phyloP scores from a whole-genome alignment of 768 basidiomycete species.

The Termitomyces sp. region DNA sequence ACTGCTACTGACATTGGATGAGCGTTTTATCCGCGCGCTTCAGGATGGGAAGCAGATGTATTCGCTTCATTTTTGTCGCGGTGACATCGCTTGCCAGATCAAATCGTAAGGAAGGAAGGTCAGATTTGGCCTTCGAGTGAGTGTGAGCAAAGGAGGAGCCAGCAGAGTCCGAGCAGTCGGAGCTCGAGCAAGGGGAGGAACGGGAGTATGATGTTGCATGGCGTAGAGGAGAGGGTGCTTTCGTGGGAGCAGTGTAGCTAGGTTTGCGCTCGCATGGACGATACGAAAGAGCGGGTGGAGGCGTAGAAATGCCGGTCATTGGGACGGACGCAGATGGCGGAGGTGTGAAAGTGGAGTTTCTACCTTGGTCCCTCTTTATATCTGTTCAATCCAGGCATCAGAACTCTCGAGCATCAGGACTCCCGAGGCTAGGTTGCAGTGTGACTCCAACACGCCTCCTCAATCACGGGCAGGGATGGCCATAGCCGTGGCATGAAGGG shows the following conservation, averaged over 20 bases:
- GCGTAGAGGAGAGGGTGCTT: constrained; percentile 11
- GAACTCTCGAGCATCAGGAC: constrained; percentile 4
- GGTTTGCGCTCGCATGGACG: constrained; percentile 1
- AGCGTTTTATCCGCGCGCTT: constrained; percentile 3
- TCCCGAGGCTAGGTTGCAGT: constrained; percentile 9
- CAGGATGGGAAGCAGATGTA: constrained; percentile 3
- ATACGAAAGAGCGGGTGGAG: neutral
- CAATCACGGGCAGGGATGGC: constrained; percentile 9
- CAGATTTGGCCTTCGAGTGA: neutral
- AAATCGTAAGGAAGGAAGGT: neutral
- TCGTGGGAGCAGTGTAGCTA: constrained; percentile 10
- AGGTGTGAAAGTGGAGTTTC: neutral
- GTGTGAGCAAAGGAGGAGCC: neutral
- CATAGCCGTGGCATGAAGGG: constrained; percentile 12
- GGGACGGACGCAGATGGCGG: neutral
- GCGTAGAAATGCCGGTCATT: neutral
- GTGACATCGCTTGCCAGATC: neutral
- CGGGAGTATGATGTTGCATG: constrained; percentile 11
- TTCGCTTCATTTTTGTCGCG: constrained; percentile 1
- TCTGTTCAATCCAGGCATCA: constrained; percentile 8
- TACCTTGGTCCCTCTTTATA: constrained; percentile 5
- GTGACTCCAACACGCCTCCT: constrained; percentile 11
- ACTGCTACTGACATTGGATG: neutral
- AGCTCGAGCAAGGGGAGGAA: constrained; percentile 1
- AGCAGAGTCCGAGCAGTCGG: neutral